Base-by-base conservation (phyloP, 768 basidiomycete genomes). In the Boletus huronensis region DNA sequence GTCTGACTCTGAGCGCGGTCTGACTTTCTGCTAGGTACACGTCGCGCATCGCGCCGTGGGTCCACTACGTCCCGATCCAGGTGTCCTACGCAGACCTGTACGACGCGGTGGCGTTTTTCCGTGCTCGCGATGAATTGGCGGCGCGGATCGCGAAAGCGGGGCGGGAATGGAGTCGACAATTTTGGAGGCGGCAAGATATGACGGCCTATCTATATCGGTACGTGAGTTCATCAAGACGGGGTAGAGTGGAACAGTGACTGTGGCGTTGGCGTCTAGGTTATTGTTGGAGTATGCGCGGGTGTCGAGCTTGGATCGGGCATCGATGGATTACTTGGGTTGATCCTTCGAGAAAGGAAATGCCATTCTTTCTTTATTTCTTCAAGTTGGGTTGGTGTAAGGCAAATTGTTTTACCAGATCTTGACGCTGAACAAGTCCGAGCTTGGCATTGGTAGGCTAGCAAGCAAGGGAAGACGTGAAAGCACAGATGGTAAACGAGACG, bases 1-100 rank as follows among this genome's bases (percentile, higher is more conserved):
- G n/a, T n/a, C n/a, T n/a, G n/a, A n/a, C n/a, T n/a, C n/a, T n/a
- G n/a, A n/a, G n/a, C n/a, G n/a, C n/a, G n/a, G n/a, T n/a, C n/a
- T n/a, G n/a, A n/a, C n/a, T n/a, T n/a, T 26, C 23, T 9, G 6
- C 9, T 57, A 83, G 82, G 82, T 85, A 72, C 55, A 72, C 69
- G 14, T 80, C 83, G 52, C 78, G 83, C 11, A 72, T 84, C 42
- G 77, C 73, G 29, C 84, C 87, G 0, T 88, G 87, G 86, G 74
- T 88, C 10, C 88, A 89, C 66, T 90, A 89, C 63, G 77, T 90
- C 1, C 88, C 88, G 2, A n/a, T n/a, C n/a, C n/a, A n/a, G n/a
- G n/a, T n/a, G n/a, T n/a, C n/a, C n/a, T n/a, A n/a, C n/a, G n/a
- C n/a, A n/a, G n/a, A n/a, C n/a, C n/a, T n/a, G n/a, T n/a, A n/a